Percentiles rank a stretch among this genome's conserved stretches.
These are phyloP conservation scores for Coniferiporia weirii DNA, from an alignment of 1,284 basidiomycete species.

Conservation along the genomic window DNA sequence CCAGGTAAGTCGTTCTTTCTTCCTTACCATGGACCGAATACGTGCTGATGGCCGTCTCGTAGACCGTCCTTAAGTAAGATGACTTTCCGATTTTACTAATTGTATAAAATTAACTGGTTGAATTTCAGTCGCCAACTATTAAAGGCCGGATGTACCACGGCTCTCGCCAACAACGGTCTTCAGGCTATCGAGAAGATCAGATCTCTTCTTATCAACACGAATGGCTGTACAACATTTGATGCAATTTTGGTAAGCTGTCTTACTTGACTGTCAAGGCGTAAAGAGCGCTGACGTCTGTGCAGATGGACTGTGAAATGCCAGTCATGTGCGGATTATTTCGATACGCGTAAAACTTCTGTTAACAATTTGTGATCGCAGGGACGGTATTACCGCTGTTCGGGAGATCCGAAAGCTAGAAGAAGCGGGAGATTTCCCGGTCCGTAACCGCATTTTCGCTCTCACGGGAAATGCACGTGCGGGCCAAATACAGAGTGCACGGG, in stretches of 20 bases:
- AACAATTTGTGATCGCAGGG: conserved; percentile 17
- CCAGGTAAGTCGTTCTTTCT: conserved; percentile 18
- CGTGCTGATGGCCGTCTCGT: neutral
- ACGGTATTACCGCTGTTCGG: conserved; percentile 26
- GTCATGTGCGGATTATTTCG: conserved; percentile 22
- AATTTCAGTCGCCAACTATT: conserved; percentile 23
- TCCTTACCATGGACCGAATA: neutral
- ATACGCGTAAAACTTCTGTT: neutral
- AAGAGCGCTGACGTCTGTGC: neutral
- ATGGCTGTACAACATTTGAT: conserved; percentile 21
- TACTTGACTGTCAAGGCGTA: neutral
- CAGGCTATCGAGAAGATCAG: conserved; percentile 25
- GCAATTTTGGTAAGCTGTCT: conserved; percentile 23
- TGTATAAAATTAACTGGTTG: neutral
- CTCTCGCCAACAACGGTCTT: conserved; percentile 24
- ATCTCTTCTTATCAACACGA: conserved; percentile 13
- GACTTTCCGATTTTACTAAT: neutral
- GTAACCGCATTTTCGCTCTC: conserved; percentile 24
- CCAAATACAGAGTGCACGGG: conserved; percentile 23
- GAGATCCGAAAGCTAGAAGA: conserved; percentile 26
- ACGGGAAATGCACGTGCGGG: conserved; percentile 25
- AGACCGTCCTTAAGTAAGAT: conserved; percentile 25
- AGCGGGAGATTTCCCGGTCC: conserved; percentile 19
- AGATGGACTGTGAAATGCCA: conserved; percentile 30
- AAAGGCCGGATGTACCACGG: conserved; percentile 24